Conservation (phyloP, 768 basidiomycete genomes). For the Cystofilobasidium ferigula region DNA sequence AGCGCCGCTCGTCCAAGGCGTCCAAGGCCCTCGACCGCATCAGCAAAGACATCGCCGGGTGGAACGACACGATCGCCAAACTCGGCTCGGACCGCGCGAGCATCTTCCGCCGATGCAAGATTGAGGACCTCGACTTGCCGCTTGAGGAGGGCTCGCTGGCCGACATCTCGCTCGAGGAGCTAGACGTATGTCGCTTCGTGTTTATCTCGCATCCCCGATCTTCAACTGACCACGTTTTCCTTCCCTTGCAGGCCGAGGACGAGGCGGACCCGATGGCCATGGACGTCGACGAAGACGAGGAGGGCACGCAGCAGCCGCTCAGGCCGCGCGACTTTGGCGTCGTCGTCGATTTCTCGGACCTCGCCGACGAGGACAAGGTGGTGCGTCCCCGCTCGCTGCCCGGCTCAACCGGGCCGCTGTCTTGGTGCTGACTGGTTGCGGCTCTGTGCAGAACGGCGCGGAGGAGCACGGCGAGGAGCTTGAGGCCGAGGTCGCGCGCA, state of each 20-base stretch:
- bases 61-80: slow-evolving; percentile 88
- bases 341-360: slow-evolving; percentile 66
- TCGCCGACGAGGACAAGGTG: slow-evolving; percentile 65
- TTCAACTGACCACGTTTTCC: not conserved
- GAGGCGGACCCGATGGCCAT: slow-evolving; percentile 86
- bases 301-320: slow-evolving; percentile 61
- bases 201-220: not conserved
- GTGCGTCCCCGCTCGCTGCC: slow-evolving; percentile 38
- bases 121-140: slow-evolving; percentile 83
- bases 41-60: slow-evolving; percentile 74
- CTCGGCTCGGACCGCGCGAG: slow-evolving; percentile 70
- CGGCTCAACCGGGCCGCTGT: not conserved
- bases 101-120: slow-evolving; percentile 78
- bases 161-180: slow-evolving; percentile 75
- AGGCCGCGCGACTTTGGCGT: slow-evolving; percentile 73
- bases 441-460: slow-evolving; percentile 47
- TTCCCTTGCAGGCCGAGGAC: slow-evolving; percentile 17
- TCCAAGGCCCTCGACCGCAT: slow-evolving; percentile 71
- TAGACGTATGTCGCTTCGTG: slow-evolving; percentile 40
- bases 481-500: slow-evolving; percentile 58
- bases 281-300: slow-evolving; percentile 84
- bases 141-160: slow-evolving; percentile 62
- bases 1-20: slow-evolving; percentile 43
- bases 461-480: slow-evolving; percentile 57
- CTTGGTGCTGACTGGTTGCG: not conserved